Evolutionary conservation across 768 basidiomycete genomes (phyloP).

Genomic region (Tulasnella sp.): DNA sequence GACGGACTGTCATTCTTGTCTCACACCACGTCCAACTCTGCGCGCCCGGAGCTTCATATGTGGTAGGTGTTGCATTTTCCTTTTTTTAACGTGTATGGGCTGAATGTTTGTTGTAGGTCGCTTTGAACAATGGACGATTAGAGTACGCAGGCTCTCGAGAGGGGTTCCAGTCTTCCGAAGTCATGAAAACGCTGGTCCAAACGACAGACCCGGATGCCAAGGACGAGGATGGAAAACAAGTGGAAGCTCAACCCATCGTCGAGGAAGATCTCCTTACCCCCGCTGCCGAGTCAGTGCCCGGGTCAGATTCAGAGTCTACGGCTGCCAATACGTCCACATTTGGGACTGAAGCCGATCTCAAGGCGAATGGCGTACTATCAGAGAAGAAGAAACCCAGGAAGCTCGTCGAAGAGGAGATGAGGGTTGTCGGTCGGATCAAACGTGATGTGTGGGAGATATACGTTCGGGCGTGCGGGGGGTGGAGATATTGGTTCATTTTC

Average conservation of each 20-base stretch:
- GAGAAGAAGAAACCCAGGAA: constrained; percentile 61
- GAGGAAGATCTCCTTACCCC: not conserved
- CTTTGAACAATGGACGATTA: constrained; percentile 72
- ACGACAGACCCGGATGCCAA: constrained; percentile 27
- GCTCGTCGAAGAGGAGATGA: constrained; percentile 54
- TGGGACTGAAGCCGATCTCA: not conserved
- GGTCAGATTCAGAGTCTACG: constrained; percentile 9
- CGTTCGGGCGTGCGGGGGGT: constrained; percentile 22
- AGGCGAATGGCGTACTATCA: constrained; percentile 17
- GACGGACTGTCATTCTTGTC: constrained; percentile 76
- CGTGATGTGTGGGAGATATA: constrained; percentile 29
- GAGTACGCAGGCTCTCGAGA: constrained; percentile 58
- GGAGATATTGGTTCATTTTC: constrained; percentile 49
- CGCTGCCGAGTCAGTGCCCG: not conserved
- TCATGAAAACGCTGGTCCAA: constrained; percentile 57
- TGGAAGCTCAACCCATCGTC: constrained; percentile 28
- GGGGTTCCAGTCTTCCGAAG: constrained; percentile 54
- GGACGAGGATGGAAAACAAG: constrained; percentile 23
- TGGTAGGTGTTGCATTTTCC: constrained; percentile 38
- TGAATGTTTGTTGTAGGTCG: constrained; percentile 23
- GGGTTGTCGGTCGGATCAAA: constrained; percentile 29
- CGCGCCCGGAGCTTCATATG: constrained; percentile 63
- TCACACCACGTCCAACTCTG: constrained; percentile 93
- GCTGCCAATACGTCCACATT: constrained; percentile 2
- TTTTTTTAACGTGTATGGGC: constrained; percentile 23